Conservation (phyloP, 768 basidiomycete genomes). For the Pleurotus tuber-regium region DNA sequence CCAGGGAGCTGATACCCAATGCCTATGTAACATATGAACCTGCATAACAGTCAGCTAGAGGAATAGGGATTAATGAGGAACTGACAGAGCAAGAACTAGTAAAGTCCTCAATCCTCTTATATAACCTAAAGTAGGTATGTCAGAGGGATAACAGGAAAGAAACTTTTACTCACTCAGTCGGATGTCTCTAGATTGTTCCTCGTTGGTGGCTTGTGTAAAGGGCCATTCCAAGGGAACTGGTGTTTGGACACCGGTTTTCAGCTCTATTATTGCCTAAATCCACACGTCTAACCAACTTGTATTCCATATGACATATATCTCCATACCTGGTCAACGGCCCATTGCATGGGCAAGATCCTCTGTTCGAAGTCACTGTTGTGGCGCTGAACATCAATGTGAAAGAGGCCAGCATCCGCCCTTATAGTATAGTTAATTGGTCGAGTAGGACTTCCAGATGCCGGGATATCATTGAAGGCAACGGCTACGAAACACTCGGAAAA, state of each 20-base stretch:
- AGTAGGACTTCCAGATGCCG: constrained; percentile 30
- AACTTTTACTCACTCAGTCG: constrained; percentile 48
- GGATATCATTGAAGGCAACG: constrained; percentile 59
- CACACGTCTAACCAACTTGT: neutral
- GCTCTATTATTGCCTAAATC: constrained; percentile 65
- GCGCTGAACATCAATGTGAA: constrained; percentile 59
- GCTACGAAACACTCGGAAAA: constrained; percentile 71
- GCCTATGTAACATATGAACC: constrained; percentile 70
- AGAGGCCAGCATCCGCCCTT: constrained; percentile 61
- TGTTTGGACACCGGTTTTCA: constrained; percentile 54
- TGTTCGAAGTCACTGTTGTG: constrained; percentile 71
- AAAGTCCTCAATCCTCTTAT: constrained; percentile 59
- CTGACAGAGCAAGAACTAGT: constrained; percentile 67
- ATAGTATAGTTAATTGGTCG: constrained; percentile 65
- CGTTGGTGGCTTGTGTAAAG: constrained; percentile 64
- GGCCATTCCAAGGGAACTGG: constrained; percentile 72
- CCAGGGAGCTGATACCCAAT: constrained; percentile 80
- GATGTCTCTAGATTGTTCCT: constrained; percentile 51
- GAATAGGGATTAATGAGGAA: constrained; percentile 4
- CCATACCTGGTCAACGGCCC: constrained; percentile 70
- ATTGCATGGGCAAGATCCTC: constrained; percentile 69
- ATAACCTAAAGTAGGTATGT: constrained; percentile 39
- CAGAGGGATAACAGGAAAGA: too few relatives aligned
- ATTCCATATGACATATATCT: neutral
- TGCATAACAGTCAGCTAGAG: constrained; percentile 19